phyloP scores from a whole-genome alignment of 106 monocot genomes.

The Dendrobium huoshanense region DNA sequence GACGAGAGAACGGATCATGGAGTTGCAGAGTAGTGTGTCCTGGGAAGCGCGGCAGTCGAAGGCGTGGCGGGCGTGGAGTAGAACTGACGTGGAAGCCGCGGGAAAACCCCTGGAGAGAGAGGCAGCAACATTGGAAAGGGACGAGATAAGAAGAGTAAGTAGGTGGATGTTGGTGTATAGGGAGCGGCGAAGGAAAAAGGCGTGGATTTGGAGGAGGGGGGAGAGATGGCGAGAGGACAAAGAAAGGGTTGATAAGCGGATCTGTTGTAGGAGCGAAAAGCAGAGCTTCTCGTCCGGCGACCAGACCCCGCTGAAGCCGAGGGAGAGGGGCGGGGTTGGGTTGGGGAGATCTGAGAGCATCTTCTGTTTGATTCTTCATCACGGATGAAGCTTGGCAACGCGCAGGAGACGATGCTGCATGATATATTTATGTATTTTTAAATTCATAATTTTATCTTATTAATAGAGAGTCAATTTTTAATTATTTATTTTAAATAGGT shows the following conservation, averaged over 20 bases:
- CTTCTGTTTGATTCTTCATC: background rate
- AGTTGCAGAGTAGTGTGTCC: conserved; percentile 29
- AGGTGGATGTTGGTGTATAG: conserved; percentile 2
- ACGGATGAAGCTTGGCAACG: background rate
- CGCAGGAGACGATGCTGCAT: background rate
- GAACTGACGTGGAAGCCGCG: background rate
- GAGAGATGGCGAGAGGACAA: background rate
- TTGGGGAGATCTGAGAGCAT: background rate
- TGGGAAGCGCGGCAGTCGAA: conserved; percentile 12
- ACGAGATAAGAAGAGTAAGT: background rate
- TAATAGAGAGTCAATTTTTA: too few species aligned
- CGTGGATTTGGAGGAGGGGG: conserved; percentile 9
- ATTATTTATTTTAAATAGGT: too few species aligned
- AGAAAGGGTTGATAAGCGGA: background rate
- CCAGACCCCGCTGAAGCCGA: conserved; percentile 2
- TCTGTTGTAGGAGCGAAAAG: conserved; percentile 1
- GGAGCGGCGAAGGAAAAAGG: conserved; percentile 8
- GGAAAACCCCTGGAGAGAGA: background rate
- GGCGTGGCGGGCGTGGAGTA: background rate
- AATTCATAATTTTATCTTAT: too few species aligned
- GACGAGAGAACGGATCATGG: conserved; percentile 25
- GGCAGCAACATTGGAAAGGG: background rate
- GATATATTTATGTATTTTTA: too few species aligned
- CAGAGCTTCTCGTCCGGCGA: conserved; percentile 7
- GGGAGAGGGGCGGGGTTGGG: background rate